Evolutionary conservation across 257 asterid genomes (phyloP).

Genomic region (Avicennia marina): DNA sequence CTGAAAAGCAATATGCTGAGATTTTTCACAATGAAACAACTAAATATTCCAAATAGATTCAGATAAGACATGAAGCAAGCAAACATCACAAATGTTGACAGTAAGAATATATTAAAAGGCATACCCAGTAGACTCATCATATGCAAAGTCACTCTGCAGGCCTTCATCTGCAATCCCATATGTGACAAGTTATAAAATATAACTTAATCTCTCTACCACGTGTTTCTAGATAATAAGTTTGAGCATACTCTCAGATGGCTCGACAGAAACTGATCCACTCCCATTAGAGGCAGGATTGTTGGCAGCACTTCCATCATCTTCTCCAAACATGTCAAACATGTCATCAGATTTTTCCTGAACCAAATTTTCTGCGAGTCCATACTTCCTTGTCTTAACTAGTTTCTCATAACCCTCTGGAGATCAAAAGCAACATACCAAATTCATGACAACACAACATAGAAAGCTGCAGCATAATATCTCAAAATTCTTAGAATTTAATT

Average conservation of each 20-base stretch:
- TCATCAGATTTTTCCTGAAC: no score
- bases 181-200: constrained; percentile 18
- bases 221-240: constrained; percentile 21
- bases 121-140: constrained; percentile 89
- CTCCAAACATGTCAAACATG: constrained; percentile 79
- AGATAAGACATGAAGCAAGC: neutral
- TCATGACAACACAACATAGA: neutral
- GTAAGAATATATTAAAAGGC: constrained; percentile 14
- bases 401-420: constrained; percentile 84
- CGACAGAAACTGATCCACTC: constrained; percentile 31
- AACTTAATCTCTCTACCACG: constrained; percentile 4
- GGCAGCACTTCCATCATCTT: constrained; percentile 50
- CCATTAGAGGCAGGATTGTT: constrained; percentile 41
- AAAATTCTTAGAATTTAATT: neutral
- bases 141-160: constrained; percentile 59
- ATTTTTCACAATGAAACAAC: no score
- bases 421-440: constrained; percentile 7
- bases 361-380: constrained; percentile 30
- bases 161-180: constrained; percentile 53
- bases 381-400: constrained; percentile 52
- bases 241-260: constrained; percentile 44
- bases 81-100: neutral
- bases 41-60: neutral
- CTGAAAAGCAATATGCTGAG: no score
- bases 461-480: neutral